phyloP scores from a whole-genome alignment of 2,329 filamentous ascomycete species.

The Arthrinium phaeospermum region DNA sequence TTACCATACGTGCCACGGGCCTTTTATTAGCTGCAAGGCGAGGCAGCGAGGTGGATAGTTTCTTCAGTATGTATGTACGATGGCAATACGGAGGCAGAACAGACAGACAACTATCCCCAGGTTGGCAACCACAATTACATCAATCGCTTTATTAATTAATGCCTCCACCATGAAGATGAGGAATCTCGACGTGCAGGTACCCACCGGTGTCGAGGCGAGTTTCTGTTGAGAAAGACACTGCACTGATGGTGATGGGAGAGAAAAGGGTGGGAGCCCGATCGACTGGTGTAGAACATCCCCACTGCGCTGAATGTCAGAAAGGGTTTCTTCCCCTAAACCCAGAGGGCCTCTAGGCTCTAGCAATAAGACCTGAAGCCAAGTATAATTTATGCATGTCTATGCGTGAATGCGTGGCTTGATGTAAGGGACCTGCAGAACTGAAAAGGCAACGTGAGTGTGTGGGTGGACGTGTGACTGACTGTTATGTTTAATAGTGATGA shows the following conservation, averaged over 20 bases:
- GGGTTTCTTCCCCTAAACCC: neutral
- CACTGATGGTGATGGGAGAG: neutral
- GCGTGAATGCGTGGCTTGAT: neutral
- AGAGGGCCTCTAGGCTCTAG: no score
- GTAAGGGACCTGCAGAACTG: neutral
- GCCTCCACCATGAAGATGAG: neutral
- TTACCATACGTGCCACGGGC: neutral
- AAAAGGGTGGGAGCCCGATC: neutral
- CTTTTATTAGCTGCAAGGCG: neutral
- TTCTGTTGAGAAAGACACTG: constrained; percentile 6
- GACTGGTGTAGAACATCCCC: neutral
- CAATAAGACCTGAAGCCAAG: neutral
- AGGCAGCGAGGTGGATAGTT: neutral
- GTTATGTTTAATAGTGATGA: neutral
- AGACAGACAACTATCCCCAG: neutral
- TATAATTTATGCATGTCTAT: neutral
- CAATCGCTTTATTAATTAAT: neutral
- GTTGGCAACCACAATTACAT: neutral
- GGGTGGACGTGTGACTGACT: neutral
- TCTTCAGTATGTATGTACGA: neutral
- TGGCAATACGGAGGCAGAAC: neutral
- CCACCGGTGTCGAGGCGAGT: neutral
- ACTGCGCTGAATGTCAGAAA: neutral
- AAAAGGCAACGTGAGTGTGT: neutral
- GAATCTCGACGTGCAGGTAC: neutral